Evolutionary conservation across 2,329 filamentous ascomycete genomes (phyloP).

Genomic region (Cyphellophora attinorum): DNA sequence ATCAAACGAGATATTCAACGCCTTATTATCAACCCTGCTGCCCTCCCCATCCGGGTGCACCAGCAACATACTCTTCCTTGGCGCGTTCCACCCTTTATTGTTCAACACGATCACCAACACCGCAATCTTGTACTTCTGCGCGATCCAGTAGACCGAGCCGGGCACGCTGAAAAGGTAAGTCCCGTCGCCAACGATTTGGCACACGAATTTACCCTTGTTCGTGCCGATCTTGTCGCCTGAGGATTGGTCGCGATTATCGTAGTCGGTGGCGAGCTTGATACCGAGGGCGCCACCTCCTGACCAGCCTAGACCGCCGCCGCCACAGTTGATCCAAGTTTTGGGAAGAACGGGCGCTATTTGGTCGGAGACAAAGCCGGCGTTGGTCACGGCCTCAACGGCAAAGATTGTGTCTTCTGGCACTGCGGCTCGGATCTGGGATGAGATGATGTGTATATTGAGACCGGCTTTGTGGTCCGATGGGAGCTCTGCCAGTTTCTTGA

Average conservation of each 20-base stretch:
- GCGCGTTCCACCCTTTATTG: constrained; percentile 64
- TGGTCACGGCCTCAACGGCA: constrained; percentile 69
- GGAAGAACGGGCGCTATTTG: constrained; percentile 60
- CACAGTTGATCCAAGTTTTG: constrained; percentile 71
- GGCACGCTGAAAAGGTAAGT: constrained; percentile 59
- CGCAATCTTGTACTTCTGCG: constrained; percentile 55
- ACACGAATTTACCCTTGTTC: constrained; percentile 49
- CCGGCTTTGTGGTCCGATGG: constrained; percentile 14
- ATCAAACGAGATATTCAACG: constrained; percentile 57
- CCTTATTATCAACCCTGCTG: constrained; percentile 51
- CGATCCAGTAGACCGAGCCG: constrained; percentile 60
- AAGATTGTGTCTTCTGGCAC: constrained; percentile 61
- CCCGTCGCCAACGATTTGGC: constrained; percentile 58
- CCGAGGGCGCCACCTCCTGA: constrained; percentile 66
- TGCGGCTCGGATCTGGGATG: constrained; percentile 43
- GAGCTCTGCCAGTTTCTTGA: constrained; percentile 18
- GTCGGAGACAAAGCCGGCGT: constrained; percentile 57
- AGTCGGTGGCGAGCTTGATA: constrained; percentile 61
- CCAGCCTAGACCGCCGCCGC: constrained; percentile 72
- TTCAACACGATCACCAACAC: constrained; percentile 59
- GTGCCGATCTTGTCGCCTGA: constrained; percentile 8
- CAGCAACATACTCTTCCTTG: constrained; percentile 49
- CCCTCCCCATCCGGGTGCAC: constrained; percentile 58
- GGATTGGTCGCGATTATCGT: constrained; percentile 19
- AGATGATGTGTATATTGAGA: constrained; percentile 1